These are phyloP conservation scores for Thamnidium elegans DNA, from an alignment of 192 early-diverging fungal genomes.

Conservation along the genomic window DNA sequence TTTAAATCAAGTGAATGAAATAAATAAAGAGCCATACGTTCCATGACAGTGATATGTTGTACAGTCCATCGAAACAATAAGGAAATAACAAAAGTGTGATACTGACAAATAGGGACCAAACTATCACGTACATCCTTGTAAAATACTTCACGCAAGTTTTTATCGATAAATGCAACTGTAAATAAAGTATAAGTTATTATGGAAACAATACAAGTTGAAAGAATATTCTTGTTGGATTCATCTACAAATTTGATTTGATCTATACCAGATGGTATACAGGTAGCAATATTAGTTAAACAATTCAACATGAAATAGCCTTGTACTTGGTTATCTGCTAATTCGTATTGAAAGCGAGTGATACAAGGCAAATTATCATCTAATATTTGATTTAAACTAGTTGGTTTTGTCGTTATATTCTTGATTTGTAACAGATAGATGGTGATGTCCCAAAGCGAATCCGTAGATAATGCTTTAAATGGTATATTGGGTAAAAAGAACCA, in stretches of 20 bases:
- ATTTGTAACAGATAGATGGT: conserved; percentile 12
- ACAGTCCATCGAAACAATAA: conserved; percentile 40
- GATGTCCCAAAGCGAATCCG: conserved; percentile 22
- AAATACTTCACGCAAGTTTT: conserved; percentile 32
- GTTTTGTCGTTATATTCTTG: not conserved
- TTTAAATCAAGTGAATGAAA: conserved; percentile 43
- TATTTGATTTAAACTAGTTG: not conserved
- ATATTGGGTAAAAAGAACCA: conserved; percentile 28
- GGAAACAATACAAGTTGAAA: conserved; percentile 18
- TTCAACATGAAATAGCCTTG: conserved; percentile 43
- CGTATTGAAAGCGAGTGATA: conserved; percentile 6
- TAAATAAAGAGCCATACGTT: conserved; percentile 43
- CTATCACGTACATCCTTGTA: conserved; percentile 45
- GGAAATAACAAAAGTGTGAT: conserved; percentile 33
- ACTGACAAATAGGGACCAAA: conserved; percentile 36
- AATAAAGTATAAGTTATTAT: conserved; percentile 39
- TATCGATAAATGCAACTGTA: conserved; percentile 41
- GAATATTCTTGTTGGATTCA: not conserved
- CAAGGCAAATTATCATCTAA: conserved; percentile 8
- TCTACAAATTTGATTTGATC: not conserved
- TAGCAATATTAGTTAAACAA: conserved; percentile 41
- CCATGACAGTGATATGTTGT: conserved; percentile 38
- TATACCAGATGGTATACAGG: conserved; percentile 21
- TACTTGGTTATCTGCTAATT: conserved; percentile 24
- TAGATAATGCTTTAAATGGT: conserved; percentile 26